These are phyloP conservation scores for Naegleria lovaniensis DNA, from an alignment of 208 protist species.

Conservation along the genomic window DNA sequence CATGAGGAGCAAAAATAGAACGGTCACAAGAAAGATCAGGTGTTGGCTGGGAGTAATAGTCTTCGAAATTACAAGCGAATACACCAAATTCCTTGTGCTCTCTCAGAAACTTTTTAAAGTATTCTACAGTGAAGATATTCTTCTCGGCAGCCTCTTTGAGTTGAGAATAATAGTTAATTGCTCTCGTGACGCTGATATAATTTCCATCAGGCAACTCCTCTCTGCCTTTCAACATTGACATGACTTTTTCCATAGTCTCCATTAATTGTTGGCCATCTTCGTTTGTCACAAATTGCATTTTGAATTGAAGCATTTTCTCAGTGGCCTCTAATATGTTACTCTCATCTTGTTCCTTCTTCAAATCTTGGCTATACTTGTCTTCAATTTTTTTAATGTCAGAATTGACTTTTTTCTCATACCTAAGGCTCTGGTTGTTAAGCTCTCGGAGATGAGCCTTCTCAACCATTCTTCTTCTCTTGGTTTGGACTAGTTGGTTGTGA, in stretches of 20 bases:
- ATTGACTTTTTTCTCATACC: neutral
- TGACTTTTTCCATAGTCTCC: neutral
- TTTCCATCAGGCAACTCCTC: constrained; percentile 4
- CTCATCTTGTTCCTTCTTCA: neutral
- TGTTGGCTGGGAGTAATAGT: neutral
- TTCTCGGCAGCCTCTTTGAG: constrained; percentile 5
- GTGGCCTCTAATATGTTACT: neutral
- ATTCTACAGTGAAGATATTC: neutral
- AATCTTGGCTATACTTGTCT: neutral
- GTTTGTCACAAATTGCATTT: neutral
- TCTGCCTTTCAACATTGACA: constrained; percentile 7
- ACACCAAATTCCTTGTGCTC: constrained; percentile 22
- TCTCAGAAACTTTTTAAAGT: constrained; percentile 12
- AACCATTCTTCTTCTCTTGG: neutral
- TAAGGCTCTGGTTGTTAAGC: neutral
- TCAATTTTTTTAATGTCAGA: neutral
- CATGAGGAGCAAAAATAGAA: too few species aligned
- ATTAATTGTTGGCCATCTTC: neutral
- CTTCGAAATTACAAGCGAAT: neutral
- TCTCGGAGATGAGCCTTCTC: neutral
- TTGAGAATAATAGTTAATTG: constrained; percentile 4
- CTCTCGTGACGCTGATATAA: constrained; percentile 14
- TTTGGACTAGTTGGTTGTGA: neutral
- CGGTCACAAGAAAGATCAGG: neutral
- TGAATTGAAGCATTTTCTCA: neutral